These are phyloP conservation scores for Glycyrrhiza uralensis DNA, from an alignment of 306 rosid species.

Conservation along the genomic window DNA sequence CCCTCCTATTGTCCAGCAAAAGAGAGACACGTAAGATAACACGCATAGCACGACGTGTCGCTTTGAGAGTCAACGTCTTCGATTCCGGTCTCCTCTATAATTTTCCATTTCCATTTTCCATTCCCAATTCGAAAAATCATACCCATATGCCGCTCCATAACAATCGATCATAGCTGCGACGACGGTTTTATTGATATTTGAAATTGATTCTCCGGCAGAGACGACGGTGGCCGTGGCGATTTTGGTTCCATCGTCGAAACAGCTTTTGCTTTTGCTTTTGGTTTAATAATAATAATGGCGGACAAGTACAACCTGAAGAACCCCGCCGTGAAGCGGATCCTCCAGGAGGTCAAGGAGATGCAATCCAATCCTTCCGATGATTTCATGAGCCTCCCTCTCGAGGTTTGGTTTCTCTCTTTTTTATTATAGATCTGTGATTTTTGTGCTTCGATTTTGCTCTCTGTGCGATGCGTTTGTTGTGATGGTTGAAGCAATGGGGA, in stretches of 20 bases:
- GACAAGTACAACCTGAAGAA: conserved; percentile 85
- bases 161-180: not conserved
- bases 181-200: not conserved
- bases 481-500: not conserved
- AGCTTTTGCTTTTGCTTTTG: not conserved
- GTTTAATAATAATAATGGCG: conserved; percentile 36
- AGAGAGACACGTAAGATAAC: conserved; percentile 14
- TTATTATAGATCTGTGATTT: not conserved
- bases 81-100: not conserved
- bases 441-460: not conserved
- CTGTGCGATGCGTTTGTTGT: not conserved
- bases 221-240: not conserved
- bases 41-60: conserved; percentile 28
- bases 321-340: conserved; percentile 94
- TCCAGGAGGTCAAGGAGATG: conserved; percentile 95
- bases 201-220: not conserved
- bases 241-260: not conserved
- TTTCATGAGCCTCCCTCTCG: conserved; percentile 95
- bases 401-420: conserved; percentile 44
- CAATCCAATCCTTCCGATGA: conserved; percentile 90
- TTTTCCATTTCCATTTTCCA: not conserved
- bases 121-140: not conserved
- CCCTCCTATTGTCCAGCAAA: not conserved
- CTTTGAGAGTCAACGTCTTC: not conserved
- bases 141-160: not conserved